Conservation (phyloP, 1,139 yeast genomes). For the Sugiyamaella novakii region DNA sequence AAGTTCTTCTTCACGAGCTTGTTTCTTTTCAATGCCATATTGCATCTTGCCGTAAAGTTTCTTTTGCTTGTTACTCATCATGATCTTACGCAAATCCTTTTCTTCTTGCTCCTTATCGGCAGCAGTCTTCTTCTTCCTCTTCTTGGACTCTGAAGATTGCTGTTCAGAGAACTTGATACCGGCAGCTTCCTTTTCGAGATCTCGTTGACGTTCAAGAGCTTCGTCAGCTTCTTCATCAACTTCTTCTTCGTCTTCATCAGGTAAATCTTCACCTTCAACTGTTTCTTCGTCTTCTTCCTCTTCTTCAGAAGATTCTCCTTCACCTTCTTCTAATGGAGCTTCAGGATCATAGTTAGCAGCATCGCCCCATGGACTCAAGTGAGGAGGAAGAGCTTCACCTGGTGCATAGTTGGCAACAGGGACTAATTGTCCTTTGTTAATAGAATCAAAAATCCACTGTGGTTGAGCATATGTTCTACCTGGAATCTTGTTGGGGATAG, state of each 20-base stretch:
- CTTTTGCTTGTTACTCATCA: constrained; percentile 98
- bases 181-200: constrained; percentile 85
- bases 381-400: constrained; percentile 95
- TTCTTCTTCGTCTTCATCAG: constrained; percentile 49
- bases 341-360: constrained; percentile 80
- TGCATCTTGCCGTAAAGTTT: constrained; percentile 95
- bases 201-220: constrained; percentile 66
- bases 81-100: constrained; percentile 84
- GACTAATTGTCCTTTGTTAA: constrained; percentile 73
- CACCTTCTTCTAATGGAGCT: constrained; percentile 47
- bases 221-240: constrained; percentile 44
- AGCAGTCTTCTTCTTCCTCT: constrained; percentile 37
- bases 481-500: constrained; percentile 70
- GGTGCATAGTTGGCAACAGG: constrained; percentile 85
- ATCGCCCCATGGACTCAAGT: constrained; percentile 97
- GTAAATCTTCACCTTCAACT: constrained; percentile 45
- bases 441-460: constrained; percentile 94
- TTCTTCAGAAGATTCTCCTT: constrained; percentile 48
- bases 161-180: constrained; percentile 77
- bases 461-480: constrained; percentile 97
- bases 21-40: constrained; percentile 85
- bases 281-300: constrained; percentile 55
- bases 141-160: constrained; percentile 40
- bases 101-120: constrained; percentile 67
- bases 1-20: constrained; percentile 71